Conservation (phyloP, 2,329 filamentous ascomycete species). For the Arachnopeziza araneosa region DNA sequence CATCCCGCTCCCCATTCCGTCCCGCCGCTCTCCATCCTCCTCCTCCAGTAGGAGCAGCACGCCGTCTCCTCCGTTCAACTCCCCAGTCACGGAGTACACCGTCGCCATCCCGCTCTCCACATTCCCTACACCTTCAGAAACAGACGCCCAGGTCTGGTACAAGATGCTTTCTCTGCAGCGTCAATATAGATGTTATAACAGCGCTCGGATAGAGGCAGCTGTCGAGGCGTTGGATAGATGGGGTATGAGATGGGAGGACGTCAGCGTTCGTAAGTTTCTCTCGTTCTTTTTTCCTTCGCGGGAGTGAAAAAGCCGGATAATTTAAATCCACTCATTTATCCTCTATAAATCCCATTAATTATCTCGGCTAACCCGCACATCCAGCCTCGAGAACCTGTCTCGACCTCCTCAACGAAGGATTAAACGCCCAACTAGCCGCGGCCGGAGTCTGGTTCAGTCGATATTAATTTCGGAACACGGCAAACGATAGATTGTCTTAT, state of each 20-base stretch:
- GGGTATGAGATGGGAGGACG: slow-evolving; percentile 17
- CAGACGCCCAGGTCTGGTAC: slow-evolving; percentile 24
- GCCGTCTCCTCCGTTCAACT: neutral
- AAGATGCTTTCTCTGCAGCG: slow-evolving; percentile 27
- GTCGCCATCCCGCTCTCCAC: neutral
- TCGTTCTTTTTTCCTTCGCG: neutral
- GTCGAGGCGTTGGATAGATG: slow-evolving; percentile 27
- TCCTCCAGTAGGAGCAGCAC: too few species aligned
- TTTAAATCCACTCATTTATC: neutral
- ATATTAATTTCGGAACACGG: neutral
- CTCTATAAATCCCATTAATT: neutral
- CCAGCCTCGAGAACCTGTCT: slow-evolving; percentile 27
- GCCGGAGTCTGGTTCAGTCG: neutral
- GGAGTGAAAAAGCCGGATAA: neutral
- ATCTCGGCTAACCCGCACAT: neutral
- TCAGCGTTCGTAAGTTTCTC: slow-evolving; percentile 21
- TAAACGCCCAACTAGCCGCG: slow-evolving; percentile 18
- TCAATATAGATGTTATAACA: slow-evolving; percentile 29
- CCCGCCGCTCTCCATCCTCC: too few species aligned
- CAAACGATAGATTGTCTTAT: neutral
- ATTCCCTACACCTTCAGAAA: neutral
- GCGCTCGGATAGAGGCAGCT: slow-evolving; percentile 28
- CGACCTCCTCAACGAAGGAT: slow-evolving; percentile 28
- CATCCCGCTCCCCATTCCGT: too few species aligned
- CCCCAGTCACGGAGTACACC: neutral